Evolutionary conservation across 495 filamentous ascomycete genomes (phyloP).

Genomic region (Lasiosphaeria miniovina): DNA sequence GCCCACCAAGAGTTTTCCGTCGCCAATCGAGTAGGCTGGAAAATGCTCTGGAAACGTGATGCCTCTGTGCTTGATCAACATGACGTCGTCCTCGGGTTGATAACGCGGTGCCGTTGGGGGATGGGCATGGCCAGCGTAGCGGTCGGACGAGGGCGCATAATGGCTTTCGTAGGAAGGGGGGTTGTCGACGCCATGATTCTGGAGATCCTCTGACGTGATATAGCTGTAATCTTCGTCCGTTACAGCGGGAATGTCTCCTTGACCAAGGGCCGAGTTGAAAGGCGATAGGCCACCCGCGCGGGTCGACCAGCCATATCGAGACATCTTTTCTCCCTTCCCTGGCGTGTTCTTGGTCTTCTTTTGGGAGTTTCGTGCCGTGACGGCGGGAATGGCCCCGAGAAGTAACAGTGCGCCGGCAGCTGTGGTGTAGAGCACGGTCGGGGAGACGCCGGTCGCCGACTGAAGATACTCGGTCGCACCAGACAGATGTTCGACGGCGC

Average conservation of each 20-base stretch:
- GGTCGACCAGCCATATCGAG: slow-evolving; percentile 56
- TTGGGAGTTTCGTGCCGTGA: slow-evolving; percentile 41
- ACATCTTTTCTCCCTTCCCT: slow-evolving; percentile 47
- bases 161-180: slow-evolving; percentile 35
- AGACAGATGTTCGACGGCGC: slow-evolving; percentile 43
- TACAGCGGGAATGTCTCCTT: slow-evolving; percentile 53
- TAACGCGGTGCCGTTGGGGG: slow-evolving; percentile 24
- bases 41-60: slow-evolving; percentile 75
- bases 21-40: slow-evolving; percentile 75
- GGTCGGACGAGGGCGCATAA: slow-evolving; percentile 30
- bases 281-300: slow-evolving; percentile 52
- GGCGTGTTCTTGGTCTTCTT: slow-evolving; percentile 12
- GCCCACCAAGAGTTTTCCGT: slow-evolving; percentile 66
- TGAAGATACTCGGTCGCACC: slow-evolving; percentile 55
- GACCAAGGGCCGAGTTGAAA: slow-evolving; percentile 50
- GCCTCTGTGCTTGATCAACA: slow-evolving; percentile 70
- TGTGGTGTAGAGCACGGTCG: slow-evolving; percentile 45
- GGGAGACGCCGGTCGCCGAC: slow-evolving; percentile 45
- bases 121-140: slow-evolving; percentile 25
- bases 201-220: slow-evolving; percentile 68
- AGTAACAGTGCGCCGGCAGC: slow-evolving; percentile 41
- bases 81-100: slow-evolving; percentile 64
- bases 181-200: slow-evolving; percentile 31
- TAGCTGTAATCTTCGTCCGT: slow-evolving; percentile 79
- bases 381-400: slow-evolving; percentile 49